These are phyloP conservation scores for Aspergillus carlsbadensis DNA, from an alignment of 495 filamentous ascomycete genomes.

Conservation along the genomic window DNA sequence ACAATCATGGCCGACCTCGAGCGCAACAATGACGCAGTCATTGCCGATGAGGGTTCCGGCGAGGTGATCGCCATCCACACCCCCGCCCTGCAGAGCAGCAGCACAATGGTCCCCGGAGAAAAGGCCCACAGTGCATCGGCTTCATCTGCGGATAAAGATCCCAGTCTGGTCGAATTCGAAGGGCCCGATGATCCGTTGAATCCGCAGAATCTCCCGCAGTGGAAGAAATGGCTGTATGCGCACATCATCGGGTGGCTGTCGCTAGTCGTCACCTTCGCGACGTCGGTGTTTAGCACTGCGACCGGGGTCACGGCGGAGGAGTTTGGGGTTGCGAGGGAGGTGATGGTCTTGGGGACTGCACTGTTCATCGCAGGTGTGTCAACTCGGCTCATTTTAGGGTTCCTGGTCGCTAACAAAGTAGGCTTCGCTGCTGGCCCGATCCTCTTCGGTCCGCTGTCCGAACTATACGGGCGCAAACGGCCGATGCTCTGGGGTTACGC, in stretches of 20 bases:
- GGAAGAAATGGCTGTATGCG: neutral
- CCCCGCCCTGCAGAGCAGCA: neutral
- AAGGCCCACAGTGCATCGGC: neutral
- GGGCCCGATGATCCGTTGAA: neutral
- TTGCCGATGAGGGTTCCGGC: neutral
- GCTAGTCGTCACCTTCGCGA: conserved; percentile 42
- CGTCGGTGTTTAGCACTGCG: conserved; percentile 45
- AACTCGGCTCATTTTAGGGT: neutral
- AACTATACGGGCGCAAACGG: conserved; percentile 66
- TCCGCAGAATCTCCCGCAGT: neutral
- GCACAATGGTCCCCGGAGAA: neutral
- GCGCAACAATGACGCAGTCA: too few species aligned
- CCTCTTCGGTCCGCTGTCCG: conserved; percentile 64
- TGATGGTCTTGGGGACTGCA: conserved; percentile 45
- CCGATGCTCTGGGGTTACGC: conserved; percentile 52
- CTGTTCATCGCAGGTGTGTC: conserved; percentile 28
- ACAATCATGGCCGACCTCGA: too few species aligned
- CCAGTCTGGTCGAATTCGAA: conserved; percentile 2
- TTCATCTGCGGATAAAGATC: neutral
- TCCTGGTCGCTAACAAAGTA: conserved; percentile 29
- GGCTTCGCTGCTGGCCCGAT: conserved; percentile 48
- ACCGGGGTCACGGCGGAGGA: conserved; percentile 27
- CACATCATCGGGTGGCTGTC: neutral
- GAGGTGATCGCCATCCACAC: neutral
- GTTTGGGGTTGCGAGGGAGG: conserved; percentile 42